phyloP scores from a whole-genome alignment of 331 rosid genomes.

The Phaseolus coccineus region DNA sequence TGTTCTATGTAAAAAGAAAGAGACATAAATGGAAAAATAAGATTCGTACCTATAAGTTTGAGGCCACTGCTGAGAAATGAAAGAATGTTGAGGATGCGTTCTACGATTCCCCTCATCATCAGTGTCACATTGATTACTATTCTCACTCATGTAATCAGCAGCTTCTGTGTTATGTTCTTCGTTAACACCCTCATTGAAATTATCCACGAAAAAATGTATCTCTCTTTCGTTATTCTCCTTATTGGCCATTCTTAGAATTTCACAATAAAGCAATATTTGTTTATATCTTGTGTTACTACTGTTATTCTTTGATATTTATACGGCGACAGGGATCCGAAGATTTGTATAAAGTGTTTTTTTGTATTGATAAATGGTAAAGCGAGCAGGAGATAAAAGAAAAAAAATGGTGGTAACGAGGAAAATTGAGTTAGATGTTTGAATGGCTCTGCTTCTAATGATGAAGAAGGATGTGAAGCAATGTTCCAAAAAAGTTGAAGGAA shows the following conservation, averaged over 20 bases:
- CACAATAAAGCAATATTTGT: not conserved
- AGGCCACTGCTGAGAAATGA: constrained; percentile 52
- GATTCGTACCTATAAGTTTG: constrained; percentile 52
- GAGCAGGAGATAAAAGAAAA: not conserved
- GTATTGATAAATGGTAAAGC: constrained; percentile 12
- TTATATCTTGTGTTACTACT: not conserved
- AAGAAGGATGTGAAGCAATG: not conserved
- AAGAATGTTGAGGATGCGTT: constrained; percentile 22
- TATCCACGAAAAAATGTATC: constrained; percentile 49
- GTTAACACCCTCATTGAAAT: constrained; percentile 35
- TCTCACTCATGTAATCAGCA: constrained; percentile 35
- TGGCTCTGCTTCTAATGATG: not conserved
- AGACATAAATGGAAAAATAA: not conserved
- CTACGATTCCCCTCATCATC: constrained; percentile 20
- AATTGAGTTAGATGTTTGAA: not conserved
- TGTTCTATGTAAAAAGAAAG: not conserved
- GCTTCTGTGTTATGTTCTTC: constrained; percentile 53
- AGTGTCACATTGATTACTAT: constrained; percentile 14
- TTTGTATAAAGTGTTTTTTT: not conserved
- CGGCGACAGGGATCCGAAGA: not conserved
- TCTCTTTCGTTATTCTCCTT: constrained; percentile 41
- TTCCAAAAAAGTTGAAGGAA: not conserved
- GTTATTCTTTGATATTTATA: not conserved
- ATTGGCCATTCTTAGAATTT: constrained; percentile 37
- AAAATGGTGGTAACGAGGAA: not conserved